A percentile compares a stretch with the other conserved stretches of the same genome.
Evolutionary conservation across 1,284 basidiomycete genomes (phyloP).

Genomic region (Papiliotrema fonsecae): DNA sequence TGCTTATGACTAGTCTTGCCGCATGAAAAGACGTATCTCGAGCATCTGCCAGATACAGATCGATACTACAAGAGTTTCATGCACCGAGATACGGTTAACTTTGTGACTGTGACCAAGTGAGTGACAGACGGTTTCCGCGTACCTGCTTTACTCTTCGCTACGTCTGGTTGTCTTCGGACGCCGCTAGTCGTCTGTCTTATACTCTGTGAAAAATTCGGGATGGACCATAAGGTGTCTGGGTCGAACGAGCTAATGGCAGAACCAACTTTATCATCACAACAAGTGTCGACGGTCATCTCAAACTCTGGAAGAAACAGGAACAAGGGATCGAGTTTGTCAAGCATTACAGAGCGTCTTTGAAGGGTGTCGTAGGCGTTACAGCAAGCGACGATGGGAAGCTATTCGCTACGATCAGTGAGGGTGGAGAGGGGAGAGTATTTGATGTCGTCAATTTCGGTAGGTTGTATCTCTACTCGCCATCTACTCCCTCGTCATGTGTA

Average conservation of each 20-base stretch:
- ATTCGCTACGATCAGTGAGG: slow-evolving; percentile 82
- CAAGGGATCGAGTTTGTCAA: slow-evolving; percentile 88
- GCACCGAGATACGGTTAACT: slow-evolving; percentile 92
- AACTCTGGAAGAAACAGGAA: slow-evolving; percentile 98
- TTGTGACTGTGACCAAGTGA: slow-evolving; percentile 76
- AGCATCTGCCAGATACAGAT: slow-evolving; percentile 84
- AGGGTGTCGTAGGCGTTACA: slow-evolving; percentile 71
- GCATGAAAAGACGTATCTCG: slow-evolving; percentile 79
- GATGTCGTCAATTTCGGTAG: slow-evolving; percentile 94
- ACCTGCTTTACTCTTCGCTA: background rate
- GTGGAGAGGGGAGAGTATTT: slow-evolving; percentile 85
- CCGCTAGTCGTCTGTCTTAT: too few species aligned
- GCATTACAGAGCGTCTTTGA: slow-evolving; percentile 85
- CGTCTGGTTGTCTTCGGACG: background rate
- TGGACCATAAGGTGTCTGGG: too few species aligned
- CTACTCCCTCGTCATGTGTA: background rate
- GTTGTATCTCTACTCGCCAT: slow-evolving; percentile 20
- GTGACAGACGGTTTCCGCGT: slow-evolving; percentile 21
- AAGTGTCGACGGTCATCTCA: slow-evolving; percentile 90
- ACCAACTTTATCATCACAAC: slow-evolving; percentile 92
- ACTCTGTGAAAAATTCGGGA: too few species aligned
- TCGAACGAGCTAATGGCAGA: slow-evolving; percentile 52
- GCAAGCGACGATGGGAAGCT: slow-evolving; percentile 90
- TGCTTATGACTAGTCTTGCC: slow-evolving; percentile 56
- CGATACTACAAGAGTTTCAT: slow-evolving; percentile 97